These are phyloP conservation scores for Lactarius trivialis DNA, from an alignment of 768 basidiomycete genomes.

Conservation along the genomic window DNA sequence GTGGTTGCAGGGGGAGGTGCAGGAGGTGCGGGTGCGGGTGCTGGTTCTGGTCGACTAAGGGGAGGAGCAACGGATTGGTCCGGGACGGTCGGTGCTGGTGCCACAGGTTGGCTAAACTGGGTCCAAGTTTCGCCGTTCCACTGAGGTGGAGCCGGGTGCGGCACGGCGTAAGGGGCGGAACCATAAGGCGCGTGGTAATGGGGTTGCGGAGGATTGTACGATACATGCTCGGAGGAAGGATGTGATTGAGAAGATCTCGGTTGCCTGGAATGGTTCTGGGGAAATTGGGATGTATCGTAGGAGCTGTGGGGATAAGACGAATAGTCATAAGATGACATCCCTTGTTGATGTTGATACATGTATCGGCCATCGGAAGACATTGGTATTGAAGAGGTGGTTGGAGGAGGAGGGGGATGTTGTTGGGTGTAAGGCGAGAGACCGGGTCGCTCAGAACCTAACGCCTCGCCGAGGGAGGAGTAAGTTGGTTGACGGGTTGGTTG, in stretches of 20 bases:
- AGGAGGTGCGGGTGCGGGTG: conserved; percentile 23
- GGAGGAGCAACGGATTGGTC: conserved; percentile 11
- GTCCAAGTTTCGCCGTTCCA: conserved; percentile 25
- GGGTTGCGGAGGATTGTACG: conserved; percentile 24
- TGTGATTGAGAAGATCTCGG: conserved; percentile 28
- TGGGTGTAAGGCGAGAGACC: conserved; percentile 17
- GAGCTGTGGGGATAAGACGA: conserved; percentile 33
- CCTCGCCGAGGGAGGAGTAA: conserved; percentile 26
- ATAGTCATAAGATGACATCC: conserved; percentile 46
- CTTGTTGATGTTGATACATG: conserved; percentile 45
- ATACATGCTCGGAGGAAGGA: conserved; percentile 27
- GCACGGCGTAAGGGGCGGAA: conserved; percentile 21
- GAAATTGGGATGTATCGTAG: conserved; percentile 29
- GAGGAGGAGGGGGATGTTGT: conserved; percentile 12
- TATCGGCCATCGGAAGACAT: conserved; percentile 51
- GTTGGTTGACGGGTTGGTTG: conserved; percentile 19
- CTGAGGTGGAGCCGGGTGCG: conserved; percentile 18
- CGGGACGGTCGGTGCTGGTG: conserved; percentile 11
- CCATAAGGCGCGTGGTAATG: conserved; percentile 22
- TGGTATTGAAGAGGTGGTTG: conserved; percentile 16
- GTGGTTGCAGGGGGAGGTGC: conserved; percentile 27
- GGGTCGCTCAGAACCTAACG: conserved; percentile 20
- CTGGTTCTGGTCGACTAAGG: conserved; percentile 12
- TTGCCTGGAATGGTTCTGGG: conserved; percentile 26
- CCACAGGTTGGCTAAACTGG: conserved; percentile 14